Percentiles rank a stretch among this genome's conserved stretches.
phyloP scores from a whole-genome alignment of 306 rosid species.

The Morella rubra region DNA sequence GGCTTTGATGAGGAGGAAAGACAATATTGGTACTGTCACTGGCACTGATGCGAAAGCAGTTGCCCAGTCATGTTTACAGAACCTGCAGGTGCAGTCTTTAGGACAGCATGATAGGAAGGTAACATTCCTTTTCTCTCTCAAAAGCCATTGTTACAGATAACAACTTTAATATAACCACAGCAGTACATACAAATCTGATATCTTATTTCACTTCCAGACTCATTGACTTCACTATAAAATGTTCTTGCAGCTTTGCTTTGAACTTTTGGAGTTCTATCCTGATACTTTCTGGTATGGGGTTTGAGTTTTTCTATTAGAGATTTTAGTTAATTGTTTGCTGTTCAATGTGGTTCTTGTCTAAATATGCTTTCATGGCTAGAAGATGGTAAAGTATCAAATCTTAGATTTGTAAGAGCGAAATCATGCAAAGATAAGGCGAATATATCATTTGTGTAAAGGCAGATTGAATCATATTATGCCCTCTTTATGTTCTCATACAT shows the following conservation, averaged over 20 bases:
- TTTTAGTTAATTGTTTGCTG: too few species aligned
- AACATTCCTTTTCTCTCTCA: slow-evolving; percentile 20
- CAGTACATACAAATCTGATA: slow-evolving; percentile 12
- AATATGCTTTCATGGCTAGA: too few species aligned
- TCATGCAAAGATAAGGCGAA: too few species aligned
- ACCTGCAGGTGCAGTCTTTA: slow-evolving; percentile 82
- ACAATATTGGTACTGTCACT: slow-evolving; percentile 53
- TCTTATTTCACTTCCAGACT: background rate
- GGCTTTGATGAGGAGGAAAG: slow-evolving; percentile 72
- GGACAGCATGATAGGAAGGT: slow-evolving; percentile 91
- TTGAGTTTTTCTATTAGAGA: too few species aligned
- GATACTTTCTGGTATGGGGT: too few species aligned
- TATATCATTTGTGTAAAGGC: background rate
- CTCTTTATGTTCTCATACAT: background rate
- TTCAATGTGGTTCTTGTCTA: too few species aligned
- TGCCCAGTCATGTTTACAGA: slow-evolving; percentile 57
- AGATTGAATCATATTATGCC: background rate
- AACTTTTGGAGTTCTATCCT: slow-evolving; percentile 66
- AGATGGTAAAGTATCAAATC: too few species aligned
- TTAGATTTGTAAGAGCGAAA: too few species aligned
- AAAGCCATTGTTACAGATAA: slow-evolving; percentile 5
- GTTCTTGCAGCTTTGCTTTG: slow-evolving; percentile 84
- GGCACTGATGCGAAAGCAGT: slow-evolving; percentile 68
- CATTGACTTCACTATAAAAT: slow-evolving; percentile 17
- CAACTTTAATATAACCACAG: slow-evolving; percentile 16